Evolutionary conservation across 441 rosid genomes (phyloP), one percentile per base, ranked within the genome.

Genomic region (Brassica hybrid): DNA sequence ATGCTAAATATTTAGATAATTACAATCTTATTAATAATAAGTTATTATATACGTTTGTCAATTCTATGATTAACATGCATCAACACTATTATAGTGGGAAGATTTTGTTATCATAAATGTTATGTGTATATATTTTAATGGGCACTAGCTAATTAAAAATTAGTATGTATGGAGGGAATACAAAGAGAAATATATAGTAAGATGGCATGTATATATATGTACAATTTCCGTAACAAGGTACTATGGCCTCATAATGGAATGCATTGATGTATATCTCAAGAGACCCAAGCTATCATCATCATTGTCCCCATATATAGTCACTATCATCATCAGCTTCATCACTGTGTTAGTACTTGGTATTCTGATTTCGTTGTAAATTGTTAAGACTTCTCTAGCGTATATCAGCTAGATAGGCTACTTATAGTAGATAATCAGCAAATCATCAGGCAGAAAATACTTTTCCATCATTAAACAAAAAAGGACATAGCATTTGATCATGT

Each of bases 241-340:
- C 5, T 27, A 27, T 5, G 4, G 6, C 66, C 76, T 59, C 71
- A 77, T 71, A 45, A 71, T 65, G 43, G 52, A 2, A 66, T 14
- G 68, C 76, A 77, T 72, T 72, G 57, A 54, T 71, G 72, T 71
- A 77, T 54, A 77, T 66, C 19, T 71, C 67, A 71, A 70, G 66
- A 70, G 65, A 71, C 67, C 76, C 60, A 64, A 64, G 56, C 59
- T 54, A 54, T 57, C 61, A 57, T 57, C 25, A 57, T 57, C 61
- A 57, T 18, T 19, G 2, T 65, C 69, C 43, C 21, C 67, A 16
- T 57, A 57, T 57, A 57, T 38, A 18, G 30, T 41, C 52, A 65
- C 50, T 10, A 65, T 34, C 48, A 16, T 63, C n/a, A 23, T 50
- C 56, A 50, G 7, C 58, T 52, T 52, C 58, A 52, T 27, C 73